Base-by-base conservation (phyloP, 768 basidiomycete genomes). In the Auriscalpium microsporum region DNA sequence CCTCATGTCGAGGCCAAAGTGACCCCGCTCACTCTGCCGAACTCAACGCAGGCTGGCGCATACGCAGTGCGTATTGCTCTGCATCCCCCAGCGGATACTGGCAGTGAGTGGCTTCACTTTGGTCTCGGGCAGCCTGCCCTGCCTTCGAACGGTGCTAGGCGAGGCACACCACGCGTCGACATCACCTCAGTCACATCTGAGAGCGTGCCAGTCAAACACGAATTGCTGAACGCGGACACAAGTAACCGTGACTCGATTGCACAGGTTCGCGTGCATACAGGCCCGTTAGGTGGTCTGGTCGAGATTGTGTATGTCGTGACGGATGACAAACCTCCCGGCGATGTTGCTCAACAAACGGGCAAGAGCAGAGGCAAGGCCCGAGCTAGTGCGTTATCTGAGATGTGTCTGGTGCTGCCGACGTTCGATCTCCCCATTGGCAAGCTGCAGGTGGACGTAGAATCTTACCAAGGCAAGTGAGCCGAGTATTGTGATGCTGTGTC, bases 81-180 rank as follows among this genome's bases (percentile, higher is more conserved):
- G 23, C 78, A 79, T 45, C 78, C 80, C 9, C 85, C 84, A 17
- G 68, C 74, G 13, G 76, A 82, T 36, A 64, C 72, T n/a, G 80
- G 80, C 54, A 78, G 80, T n/a, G 85, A 84, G 50, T 86, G 81
- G 82, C 71, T 90, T 17, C 87, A 89, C 65, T 89, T 90, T 62
- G 87, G 86, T 28, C 71, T 90, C 50, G 82, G 81, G 2, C 72
- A 78, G 52, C 68, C 68, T n/a, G 59, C 58, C 44, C 53, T 60
- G 33, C 62, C 64, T 23, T 40, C 65, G 50, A 57, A 67, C 23
- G 52, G 58, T 11, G 52, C 55, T 19, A 57, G 58, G 48, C 56
- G 62, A 37, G 60, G 59, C 35, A 69, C 72, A 44, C 78, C 79
- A 45, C 74, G 69, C 53, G 73, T 84, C 48, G 75, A 82, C 14